Evolutionary conservation across 441 rosid species (phyloP), one percentile per base, ranked within the genome.

Genomic region (Codiaeum variegatum): DNA sequence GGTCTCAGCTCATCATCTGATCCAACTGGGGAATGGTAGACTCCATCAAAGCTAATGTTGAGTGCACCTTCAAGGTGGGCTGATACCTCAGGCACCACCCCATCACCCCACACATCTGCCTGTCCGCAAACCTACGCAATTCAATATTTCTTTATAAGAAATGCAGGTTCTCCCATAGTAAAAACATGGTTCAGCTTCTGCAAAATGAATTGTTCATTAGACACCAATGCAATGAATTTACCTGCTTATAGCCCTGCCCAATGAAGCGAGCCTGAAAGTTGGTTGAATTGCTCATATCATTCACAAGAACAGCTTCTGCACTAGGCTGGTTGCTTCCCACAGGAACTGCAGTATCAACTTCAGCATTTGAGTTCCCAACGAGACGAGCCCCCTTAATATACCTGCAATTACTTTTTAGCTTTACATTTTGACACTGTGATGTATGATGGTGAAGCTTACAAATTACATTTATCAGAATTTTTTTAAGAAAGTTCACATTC

Each of bases 241-340:
- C 96, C 91, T 94, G 98, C 80, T 91, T 94, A 85, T 92, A 94
- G 19, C 97, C 97, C 79, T 92, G 98, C 31, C 98, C 98, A 3
- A 92, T 81, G 72, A 91, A 84, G 28, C 91, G 93, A 78, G 92
- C 91, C 62, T 91, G 94, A 40, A 90, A 88, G 38, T 70, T 78
- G 21, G 84, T 40, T 47, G 87, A 75, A 70, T 72, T 82, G 38
- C 74, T 77, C 19, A 68, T 65, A 44, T 80, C 75, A 62, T 83
- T 76, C 55, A 84, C 64, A 29, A 85, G 69, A 29, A 86, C 76
- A 46, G 87, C 83, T 72, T 86, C 93, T 13, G 85, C 74, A 44
- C 79, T 70, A 24, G 73, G 76, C 61, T 89, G 88, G 68, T 81
- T 84, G 42, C 70, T 76, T 31, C 79, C 78, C 5, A 73, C 68